Evolutionary conservation across 805 yeast species (phyloP), one percentile per base, ranked within the genome.

Genomic region (Candida sanyiensis): DNA sequence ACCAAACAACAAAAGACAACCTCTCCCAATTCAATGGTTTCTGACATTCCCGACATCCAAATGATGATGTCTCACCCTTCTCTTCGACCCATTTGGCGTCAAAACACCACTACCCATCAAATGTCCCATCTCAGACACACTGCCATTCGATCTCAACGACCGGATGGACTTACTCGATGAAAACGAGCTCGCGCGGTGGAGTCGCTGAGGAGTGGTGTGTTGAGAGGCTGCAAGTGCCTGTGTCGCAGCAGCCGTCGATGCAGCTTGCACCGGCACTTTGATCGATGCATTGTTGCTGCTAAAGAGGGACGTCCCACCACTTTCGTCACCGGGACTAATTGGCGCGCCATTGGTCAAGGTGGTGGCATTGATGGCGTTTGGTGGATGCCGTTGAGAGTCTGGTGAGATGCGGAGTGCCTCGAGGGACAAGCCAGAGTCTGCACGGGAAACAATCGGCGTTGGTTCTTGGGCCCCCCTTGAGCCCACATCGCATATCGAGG

Each of bases 41-140:
- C 32, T 33, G 1, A 48, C 42, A 24, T 37, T 42, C 16, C 43
- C 33, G 22, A 54, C 47, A 28, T 52, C 57, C 39, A 54, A 34
- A 38, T 55, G 59, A 29, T 52, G 49, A 37, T 55, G 59, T 33
- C 37, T 52, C 9, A 39, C 20, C 19, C 28, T 35, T 30, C 38
- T 48, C 22, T 33, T 50, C 23, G 32, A 42, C 2, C 43, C 33
- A 9, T 37, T 16, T 2, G 42, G 31, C 3, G 39, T 41, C 6
- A 26, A 30, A 5, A 22, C 16, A 15, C 47, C 43, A 8, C 36
- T 13, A 9, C 16, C 22, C 16, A 11, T 15, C 10, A 18, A 22
- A 24, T 32, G 28, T 20, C 36, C 29, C 8, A 15, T 7, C 3
- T 39, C 41, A 15, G 33, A 22, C 25, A 15, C 33, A 5, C 40